These are phyloP conservation scores for Emergomyces pasteurianus DNA, from an alignment of 2,329 filamentous ascomycete species.

Conservation along the genomic window DNA sequence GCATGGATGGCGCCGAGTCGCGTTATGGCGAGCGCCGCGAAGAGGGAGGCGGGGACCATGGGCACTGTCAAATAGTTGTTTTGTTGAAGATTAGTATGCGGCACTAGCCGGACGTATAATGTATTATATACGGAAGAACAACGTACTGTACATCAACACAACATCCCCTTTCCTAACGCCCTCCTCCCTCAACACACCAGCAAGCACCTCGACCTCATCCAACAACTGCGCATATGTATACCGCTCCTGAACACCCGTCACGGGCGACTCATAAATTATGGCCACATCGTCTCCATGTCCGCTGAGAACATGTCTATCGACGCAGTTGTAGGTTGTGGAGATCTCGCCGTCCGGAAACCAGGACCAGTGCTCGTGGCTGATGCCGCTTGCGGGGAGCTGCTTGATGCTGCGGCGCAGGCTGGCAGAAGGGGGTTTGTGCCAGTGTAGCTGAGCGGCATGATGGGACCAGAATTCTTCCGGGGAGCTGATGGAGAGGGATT, in stretches of 20 bases:
- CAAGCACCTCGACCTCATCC: constrained; percentile 67
- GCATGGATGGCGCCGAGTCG: constrained; percentile 79
- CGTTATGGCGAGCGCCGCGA: constrained; percentile 70
- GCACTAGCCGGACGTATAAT: not conserved
- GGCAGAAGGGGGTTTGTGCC: constrained; percentile 62
- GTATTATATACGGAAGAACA: not conserved
- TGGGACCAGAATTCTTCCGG: constrained; percentile 63
- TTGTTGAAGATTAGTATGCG: not conserved
- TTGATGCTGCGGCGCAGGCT: constrained; percentile 52
- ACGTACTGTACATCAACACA: constrained; percentile 75
- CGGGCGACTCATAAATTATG: constrained; percentile 79
- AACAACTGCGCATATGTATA: constrained; percentile 67
- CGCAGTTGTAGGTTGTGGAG: constrained; percentile 81
- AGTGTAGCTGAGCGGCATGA: constrained; percentile 64
- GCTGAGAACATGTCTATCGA: constrained; percentile 74
- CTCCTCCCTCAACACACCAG: constrained; percentile 69
- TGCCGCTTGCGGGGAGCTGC: constrained; percentile 45
- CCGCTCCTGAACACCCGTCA: constrained; percentile 58
- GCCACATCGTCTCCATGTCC: constrained; percentile 64
- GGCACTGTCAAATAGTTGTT: constrained; percentile 50
- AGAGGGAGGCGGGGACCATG: constrained; percentile 83
- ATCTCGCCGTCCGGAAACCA: constrained; percentile 89
- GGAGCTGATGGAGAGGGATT: constrained; percentile 48
- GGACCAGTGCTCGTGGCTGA: constrained; percentile 64
- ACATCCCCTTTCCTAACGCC: constrained; percentile 76